Base-by-base conservation (phyloP, 1,139 yeast species). In the Lodderomyces parapsilosis region DNA sequence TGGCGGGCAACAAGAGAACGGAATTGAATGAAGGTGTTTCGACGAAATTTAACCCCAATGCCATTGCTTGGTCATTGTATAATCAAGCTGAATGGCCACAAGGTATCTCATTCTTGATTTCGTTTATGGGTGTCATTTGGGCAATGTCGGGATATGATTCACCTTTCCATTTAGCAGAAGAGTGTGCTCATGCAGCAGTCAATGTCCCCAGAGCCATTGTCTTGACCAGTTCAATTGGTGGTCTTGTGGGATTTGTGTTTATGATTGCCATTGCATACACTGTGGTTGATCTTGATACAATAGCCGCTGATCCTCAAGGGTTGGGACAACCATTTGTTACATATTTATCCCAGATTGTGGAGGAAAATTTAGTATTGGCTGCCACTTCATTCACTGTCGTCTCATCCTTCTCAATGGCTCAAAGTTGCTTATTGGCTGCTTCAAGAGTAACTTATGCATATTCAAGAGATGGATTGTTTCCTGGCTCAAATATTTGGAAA, bases 101-200 rank as follows among this genome's bases (percentile, higher is more conserved):
- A 43, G 90, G 90, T 40, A 68, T 82, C 39, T 74, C 86, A 22
- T 68, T 81, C 57, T 63, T 83, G 47, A 71, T 80, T 74, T 69
- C 81, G 15, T 83, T 82, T 58, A 64, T 81, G 55, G 83, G 88
- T 22, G 83, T 78, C 41, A 80, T 83, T 55, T 84, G 90, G 90
- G 80, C 86, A 28, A 82, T 83, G 85, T 76, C 85, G 38, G 90
- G 90, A 17, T 83, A 80, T 55, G 91, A 84, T 58, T 78, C 86
- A 17, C 86, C 90, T 0, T 83, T 83, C 68, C 90, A 84, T 55
- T 65, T 84, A 43, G 74, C 87, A 14, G 93, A 84, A 60, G 89
- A 83, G 56, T 80, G 86, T 55, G 66, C 83, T 36, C 81, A 83
- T 57, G 86, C 89, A 8, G 67, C 73, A n/a, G 64, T 67, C 27